Conservation (phyloP, 140 eudicot species). For the Senecio squalidus region DNA sequence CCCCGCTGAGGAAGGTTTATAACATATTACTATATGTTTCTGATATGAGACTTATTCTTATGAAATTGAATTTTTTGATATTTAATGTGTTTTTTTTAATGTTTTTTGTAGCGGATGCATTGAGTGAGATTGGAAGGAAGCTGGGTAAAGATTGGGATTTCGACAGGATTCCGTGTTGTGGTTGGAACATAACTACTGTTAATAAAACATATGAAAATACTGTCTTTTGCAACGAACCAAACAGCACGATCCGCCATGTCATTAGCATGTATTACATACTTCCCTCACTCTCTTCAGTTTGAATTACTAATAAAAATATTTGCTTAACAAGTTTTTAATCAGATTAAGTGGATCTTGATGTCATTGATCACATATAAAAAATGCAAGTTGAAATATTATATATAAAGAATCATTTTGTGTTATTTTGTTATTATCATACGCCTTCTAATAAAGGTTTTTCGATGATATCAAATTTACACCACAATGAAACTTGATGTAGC, state of each 20-base stretch:
- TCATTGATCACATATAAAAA: background rate
- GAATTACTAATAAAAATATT: background rate
- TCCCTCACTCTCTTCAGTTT: background rate
- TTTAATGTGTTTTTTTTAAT: background rate
- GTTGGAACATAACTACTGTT: background rate
- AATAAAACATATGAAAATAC: background rate
- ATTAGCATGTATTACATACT: slow-evolving; percentile 11
- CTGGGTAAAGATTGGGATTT: slow-evolving; percentile 24
- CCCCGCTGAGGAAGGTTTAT: slow-evolving; percentile 15
- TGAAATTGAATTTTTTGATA: background rate
- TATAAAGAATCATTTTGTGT: background rate
- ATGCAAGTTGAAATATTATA: background rate
- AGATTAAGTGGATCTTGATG: background rate
- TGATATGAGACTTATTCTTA: background rate
- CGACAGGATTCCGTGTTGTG: slow-evolving; percentile 1
- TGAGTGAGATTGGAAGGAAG: slow-evolving; percentile 25
- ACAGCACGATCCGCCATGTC: slow-evolving; percentile 2
- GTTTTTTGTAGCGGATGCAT: slow-evolving; percentile 9
- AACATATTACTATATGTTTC: background rate
- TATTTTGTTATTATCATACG: too few relatives aligned
- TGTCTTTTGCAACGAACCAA: background rate
- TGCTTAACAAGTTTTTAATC: too few relatives aligned
- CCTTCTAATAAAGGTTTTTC: too few relatives aligned
- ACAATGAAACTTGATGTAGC: too few relatives aligned
- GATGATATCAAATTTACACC: too few relatives aligned